Evolutionary conservation across 1,284 basidiomycete genomes (phyloP), one percentile per base, ranked within the genome.

Genomic region (Wallemia ichthyophaga): DNA sequence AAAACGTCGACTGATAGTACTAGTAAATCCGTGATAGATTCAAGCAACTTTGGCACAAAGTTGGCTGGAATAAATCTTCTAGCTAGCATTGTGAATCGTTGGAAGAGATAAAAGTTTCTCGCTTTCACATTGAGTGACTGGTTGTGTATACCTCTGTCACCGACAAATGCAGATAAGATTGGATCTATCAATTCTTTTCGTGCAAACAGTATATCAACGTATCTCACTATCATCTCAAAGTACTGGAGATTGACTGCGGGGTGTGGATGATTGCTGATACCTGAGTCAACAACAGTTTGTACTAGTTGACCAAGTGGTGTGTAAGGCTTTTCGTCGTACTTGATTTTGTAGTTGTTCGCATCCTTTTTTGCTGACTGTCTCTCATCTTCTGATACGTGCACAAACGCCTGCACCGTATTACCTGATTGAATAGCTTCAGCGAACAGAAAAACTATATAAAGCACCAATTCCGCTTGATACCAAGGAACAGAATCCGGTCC

Each of bases 201-300:
- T 31, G 88, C 79, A 69, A 85, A 88, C 78, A 96, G 98, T 70
- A 96, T 96, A 67, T 96, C 89, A 37, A 81, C 78, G 69, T 99
- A 99, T 60, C 95, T 79, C 17, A 87, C 80, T 9, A 80, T 77
- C 24, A 85, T 85, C 71, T 98, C 94, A 64, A 96, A 96, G 71
- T 84, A 94, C 67, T 92, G 87, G 69, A 95, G 76, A 15, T 80
- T 75, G n/a, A 96, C 92, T 9, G 82, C 77, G 25, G 82, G 81
- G 69, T 95, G 83, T 1, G 86, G 85, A 71, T 83, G 91, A 0
- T 76, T 74, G 1, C 82, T 81, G 56, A 98, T 80, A 23, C 82
- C 80, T 26, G 85, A 89, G 63, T 83, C 77, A 54, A 94, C 79
- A 59, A 92, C 78, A 3, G 82, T 78, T 63, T 83, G 76, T 58